Base-by-base conservation (phyloP, 2,329 filamentous ascomycete species). In the Trichoderma sp. region DNA sequence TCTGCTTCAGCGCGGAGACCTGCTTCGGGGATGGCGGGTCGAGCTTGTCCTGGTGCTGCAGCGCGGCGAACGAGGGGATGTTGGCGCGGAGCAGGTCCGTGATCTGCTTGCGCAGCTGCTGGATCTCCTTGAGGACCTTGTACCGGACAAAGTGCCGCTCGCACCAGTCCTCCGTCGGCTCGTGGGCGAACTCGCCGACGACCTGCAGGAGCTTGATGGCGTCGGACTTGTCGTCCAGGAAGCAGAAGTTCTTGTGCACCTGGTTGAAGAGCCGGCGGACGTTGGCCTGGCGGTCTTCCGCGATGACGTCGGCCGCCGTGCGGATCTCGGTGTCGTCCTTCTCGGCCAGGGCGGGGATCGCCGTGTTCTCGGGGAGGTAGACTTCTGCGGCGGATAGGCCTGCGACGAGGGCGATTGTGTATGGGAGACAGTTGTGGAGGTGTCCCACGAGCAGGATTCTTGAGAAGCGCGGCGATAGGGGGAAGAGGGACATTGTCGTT, bases 371-470 rank as follows among this genome's bases (percentile, higher is more conserved):
- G 0, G 90, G 88, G 17, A 97, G 82, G 74, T 96, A 97, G 3
- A 98, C 79, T 71, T 98, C 94, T 0, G 91, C 90, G 0, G 94
- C 92, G 0, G 94, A 96, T 4, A 99, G 81, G 1, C 90, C 92
- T 0, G 95, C 91, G 3, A 99, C 93, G 12, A 98, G 80, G 2
- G 93, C 92, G 66, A 98, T 90, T 3, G 93, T 91, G 73, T 96
- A 94, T 0, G 90, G 89, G 57, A 96, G 83, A 68, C 95, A 93
- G 66, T 88, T 87, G 73, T 96, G 90, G 28, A 91, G 83, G 72
- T 96, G 88, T 0, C 93, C 94, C 55, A 97, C 88, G 9, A 96
- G 82, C n/a, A 99, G 80, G 77, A 98, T 98, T 63, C 94, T 91
- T 7, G 93, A 89, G 73, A 96, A 97, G 1, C 95, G 87, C 19